These are phyloP conservation scores for Globisporangium viniferum DNA, from an alignment of 352 stramenopile species.

Conservation along the genomic window DNA sequence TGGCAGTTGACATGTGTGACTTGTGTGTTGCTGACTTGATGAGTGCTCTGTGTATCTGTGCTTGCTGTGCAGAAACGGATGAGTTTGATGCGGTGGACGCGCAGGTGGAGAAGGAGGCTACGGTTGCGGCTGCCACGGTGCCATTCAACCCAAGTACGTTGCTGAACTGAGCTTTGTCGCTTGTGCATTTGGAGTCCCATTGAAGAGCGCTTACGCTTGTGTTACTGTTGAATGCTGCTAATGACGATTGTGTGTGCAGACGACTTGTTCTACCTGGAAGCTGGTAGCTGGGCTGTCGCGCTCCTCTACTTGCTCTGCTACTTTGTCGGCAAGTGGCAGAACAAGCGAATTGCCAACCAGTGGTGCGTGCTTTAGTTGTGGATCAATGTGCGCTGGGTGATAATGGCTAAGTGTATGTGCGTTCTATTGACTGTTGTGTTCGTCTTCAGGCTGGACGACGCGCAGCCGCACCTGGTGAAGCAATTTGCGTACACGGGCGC, in stretches of 20 bases:
- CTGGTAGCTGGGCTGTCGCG: constrained; percentile 37
- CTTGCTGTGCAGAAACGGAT: constrained; percentile 20
- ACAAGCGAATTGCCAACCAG: constrained; percentile 59
- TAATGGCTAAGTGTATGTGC: neutral
- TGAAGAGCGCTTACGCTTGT: neutral
- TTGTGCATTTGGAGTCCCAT: neutral
- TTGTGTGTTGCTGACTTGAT: neutral
- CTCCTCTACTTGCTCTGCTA: constrained; percentile 57
- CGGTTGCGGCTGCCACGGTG: constrained; percentile 4
- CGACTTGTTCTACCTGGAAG: constrained; percentile 50
- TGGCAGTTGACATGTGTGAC: neutral
- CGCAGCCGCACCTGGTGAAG: constrained; percentile 57
- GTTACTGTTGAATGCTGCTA: neutral
- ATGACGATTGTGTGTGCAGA: constrained; percentile 18
- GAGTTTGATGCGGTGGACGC: constrained; percentile 46
- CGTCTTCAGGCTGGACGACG: constrained; percentile 41
- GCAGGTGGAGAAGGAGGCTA: constrained; percentile 17
- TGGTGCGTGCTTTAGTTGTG: constrained; percentile 33
- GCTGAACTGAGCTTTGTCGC: neutral
- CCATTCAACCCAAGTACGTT: constrained; percentile 20
- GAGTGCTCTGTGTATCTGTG: too few species aligned
- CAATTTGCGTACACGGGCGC: constrained; percentile 77
- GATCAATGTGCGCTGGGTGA: neutral
- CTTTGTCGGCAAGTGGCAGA: constrained; percentile 64
- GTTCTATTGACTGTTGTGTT: neutral